Percentiles rank a stretch among this genome's conserved stretches.
Evolutionary conservation across 129 eudicot species (phyloP).

Genomic region (Arctium minus): DNA sequence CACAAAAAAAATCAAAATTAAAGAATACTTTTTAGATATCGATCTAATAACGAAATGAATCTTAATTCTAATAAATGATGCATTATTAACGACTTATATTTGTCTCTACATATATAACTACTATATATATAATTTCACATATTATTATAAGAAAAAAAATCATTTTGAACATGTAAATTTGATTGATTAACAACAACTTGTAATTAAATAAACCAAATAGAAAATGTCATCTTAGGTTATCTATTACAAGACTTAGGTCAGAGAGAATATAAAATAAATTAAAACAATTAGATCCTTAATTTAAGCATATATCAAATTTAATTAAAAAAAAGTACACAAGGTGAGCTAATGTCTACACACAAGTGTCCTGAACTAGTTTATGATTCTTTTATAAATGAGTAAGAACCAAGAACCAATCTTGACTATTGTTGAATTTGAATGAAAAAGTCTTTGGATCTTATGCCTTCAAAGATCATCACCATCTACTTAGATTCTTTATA

Average conservation of each 20-base stretch:
- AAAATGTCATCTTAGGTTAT: slow-evolving; percentile 49
- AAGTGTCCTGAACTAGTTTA: slow-evolving; percentile 26
- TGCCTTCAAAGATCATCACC: slow-evolving; percentile 28
- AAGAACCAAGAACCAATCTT: slow-evolving; percentile 31
- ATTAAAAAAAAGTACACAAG: slow-evolving; percentile 22
- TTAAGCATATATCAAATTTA: slow-evolving; percentile 15
- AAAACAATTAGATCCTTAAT: slow-evolving; percentile 24
- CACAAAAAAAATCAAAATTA: not conserved
- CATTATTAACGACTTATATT: not conserved
- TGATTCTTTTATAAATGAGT: slow-evolving; percentile 34
- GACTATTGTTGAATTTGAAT: slow-evolving; percentile 39
- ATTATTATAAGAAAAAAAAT: not conserved
- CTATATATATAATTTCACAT: not conserved
- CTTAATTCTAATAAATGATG: no score
- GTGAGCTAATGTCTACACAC: slow-evolving; percentile 41
- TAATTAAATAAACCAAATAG: slow-evolving; percentile 24
- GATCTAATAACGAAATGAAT: not conserved
- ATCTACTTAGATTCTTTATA: slow-evolving; percentile 37
- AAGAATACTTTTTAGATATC: not conserved
- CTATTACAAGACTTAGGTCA: slow-evolving; percentile 36
- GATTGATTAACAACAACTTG: slow-evolving; percentile 21
- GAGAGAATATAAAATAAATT: slow-evolving; percentile 7
- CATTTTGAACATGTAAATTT: not conserved
- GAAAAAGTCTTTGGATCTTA: slow-evolving; percentile 37
- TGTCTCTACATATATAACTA: not conserved